phyloP scores from a whole-genome alignment of 2,329 filamentous ascomycete genomes.

The Simplicillium aogashimaense region DNA sequence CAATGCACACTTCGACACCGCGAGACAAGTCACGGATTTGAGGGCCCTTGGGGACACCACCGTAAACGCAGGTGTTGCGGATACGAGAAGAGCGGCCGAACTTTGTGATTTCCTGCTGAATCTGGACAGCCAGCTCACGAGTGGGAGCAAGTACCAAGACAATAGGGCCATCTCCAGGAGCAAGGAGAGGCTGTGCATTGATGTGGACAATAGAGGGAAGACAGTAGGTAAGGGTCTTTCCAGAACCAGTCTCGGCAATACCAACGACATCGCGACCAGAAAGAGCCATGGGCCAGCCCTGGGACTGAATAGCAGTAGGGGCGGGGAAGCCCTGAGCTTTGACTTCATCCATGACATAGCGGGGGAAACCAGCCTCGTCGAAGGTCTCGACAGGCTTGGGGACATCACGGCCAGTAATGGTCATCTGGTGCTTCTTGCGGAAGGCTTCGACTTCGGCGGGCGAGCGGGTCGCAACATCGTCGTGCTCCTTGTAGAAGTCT shows the following conservation, averaged over 20 bases:
- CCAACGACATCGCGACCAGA: slow-evolving; percentile 96
- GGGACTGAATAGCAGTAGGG: slow-evolving; percentile 93
- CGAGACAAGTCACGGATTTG: slow-evolving; percentile 92
- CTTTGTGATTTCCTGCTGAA: slow-evolving; percentile 97
- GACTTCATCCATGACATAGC: slow-evolving; percentile 96
- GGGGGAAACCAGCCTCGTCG: slow-evolving; percentile 93
- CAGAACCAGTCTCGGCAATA: slow-evolving; percentile 98
- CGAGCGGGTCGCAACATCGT: slow-evolving; percentile 64
- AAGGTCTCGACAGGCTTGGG: slow-evolving; percentile 95
- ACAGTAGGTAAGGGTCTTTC: slow-evolving; percentile 98
- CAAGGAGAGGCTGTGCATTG: slow-evolving; percentile 94
- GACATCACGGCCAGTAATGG: slow-evolving; percentile 68
- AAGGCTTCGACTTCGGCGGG: slow-evolving; percentile 77
- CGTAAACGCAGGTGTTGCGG: slow-evolving; percentile 97
- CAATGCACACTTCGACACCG: slow-evolving; percentile 97
- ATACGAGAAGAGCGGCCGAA: slow-evolving; percentile 97
- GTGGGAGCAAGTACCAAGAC: slow-evolving; percentile 93
- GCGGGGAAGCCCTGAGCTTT: slow-evolving; percentile 94
- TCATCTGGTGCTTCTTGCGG: slow-evolving; percentile 75
- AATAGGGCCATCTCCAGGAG: slow-evolving; percentile 91
- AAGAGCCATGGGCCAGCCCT: slow-evolving; percentile 98
- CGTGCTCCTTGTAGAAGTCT: slow-evolving; percentile 96
- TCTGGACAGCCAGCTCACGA: slow-evolving; percentile 95
- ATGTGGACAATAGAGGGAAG: slow-evolving; percentile 98
- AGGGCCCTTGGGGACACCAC: slow-evolving; percentile 94